These are phyloP conservation scores for Manihot esculenta DNA, from an alignment of 441 rosid genomes.

Conservation along the genomic window DNA sequence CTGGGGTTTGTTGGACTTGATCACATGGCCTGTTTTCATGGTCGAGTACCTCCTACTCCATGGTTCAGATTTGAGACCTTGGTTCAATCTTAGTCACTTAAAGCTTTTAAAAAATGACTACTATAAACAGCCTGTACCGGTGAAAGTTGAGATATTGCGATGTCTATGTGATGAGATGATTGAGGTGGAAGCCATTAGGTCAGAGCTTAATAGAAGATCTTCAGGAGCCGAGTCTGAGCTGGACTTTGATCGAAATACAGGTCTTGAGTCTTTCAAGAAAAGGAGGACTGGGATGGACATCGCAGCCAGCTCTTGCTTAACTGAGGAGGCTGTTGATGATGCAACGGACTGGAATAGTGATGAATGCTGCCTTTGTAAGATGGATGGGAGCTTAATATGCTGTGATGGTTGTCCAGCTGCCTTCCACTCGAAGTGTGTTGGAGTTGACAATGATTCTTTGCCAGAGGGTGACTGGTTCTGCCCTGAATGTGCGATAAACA, in stretches of 20 bases:
- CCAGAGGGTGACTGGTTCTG: conserved; percentile 97
- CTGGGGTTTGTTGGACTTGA: conserved; percentile 86
- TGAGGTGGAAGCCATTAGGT: conserved; percentile 68
- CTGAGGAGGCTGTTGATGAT: conserved; percentile 45
- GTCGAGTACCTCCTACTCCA: conserved; percentile 79
- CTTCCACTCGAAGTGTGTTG: conserved; percentile 93
- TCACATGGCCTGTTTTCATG: conserved; percentile 93
- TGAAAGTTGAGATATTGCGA: conserved; percentile 77
- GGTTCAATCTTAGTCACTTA: conserved; percentile 47
- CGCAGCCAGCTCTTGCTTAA: conserved; percentile 52
- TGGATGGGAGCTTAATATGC: conserved; percentile 92
- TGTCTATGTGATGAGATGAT: conserved; percentile 76
- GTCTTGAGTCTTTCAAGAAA: conserved; percentile 46
- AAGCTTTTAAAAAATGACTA: conserved; percentile 61
- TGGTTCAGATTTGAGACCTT: conserved; percentile 56
- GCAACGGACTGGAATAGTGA: conserved; percentile 62
- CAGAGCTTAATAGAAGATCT: conserved; percentile 74
- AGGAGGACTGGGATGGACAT: conserved; percentile 60
- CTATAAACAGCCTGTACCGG: conserved; percentile 53
- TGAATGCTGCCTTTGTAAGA: conserved; percentile 94
- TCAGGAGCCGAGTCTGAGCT: conserved; percentile 59
- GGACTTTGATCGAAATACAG: conserved; percentile 57
- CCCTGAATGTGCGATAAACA: conserved; percentile 75
- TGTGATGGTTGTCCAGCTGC: conserved; percentile 99
- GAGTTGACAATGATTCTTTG: conserved; percentile 67